phyloP scores from a whole-genome alignment of 1,284 basidiomycete species.

The Neonothopanus nambi region DNA sequence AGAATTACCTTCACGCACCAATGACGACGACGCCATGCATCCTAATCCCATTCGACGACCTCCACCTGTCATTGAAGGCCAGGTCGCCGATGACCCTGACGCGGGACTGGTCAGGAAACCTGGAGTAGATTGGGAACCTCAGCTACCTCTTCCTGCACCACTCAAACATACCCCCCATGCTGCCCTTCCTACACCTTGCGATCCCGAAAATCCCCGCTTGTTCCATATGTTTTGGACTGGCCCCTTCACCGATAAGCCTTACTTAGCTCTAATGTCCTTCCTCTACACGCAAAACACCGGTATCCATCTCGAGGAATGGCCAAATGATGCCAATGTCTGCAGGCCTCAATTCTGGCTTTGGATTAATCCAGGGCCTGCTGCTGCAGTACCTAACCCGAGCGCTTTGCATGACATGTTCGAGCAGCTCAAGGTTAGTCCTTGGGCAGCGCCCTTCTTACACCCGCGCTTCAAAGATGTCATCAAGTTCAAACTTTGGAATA shows the following conservation, averaged over 20 bases:
- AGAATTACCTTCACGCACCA: constrained; percentile 1
- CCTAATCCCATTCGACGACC: constrained; percentile 33
- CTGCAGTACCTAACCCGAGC: constrained; percentile 65
- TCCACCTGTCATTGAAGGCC: constrained; percentile 36
- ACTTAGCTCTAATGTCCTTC: constrained; percentile 76
- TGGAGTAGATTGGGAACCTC: constrained; percentile 39
- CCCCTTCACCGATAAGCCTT: constrained; percentile 81
- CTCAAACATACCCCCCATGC: constrained; percentile 44
- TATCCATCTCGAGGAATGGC: constrained; percentile 50
- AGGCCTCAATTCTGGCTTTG: constrained; percentile 80
- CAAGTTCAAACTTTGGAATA: constrained; percentile 82
- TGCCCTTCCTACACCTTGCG: constrained; percentile 59
- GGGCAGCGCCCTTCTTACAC: constrained; percentile 77
- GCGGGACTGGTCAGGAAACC: constrained; percentile 41
- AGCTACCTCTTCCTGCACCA: constrained; percentile 33
- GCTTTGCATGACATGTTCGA: constrained; percentile 65
- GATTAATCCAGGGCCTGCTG: constrained; percentile 73
- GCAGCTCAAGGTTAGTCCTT: constrained; percentile 64
- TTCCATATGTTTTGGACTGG: constrained; percentile 88
- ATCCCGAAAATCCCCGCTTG: constrained; percentile 66
- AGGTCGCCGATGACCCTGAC: constrained; percentile 43
- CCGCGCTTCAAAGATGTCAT: constrained; percentile 72
- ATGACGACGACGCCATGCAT: constrained; percentile 17
- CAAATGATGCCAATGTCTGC: constrained; percentile 45
- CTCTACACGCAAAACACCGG: constrained; percentile 79